Conservation (phyloP, 2,329 filamentous ascomycete genomes). For the Xylaria sp. region DNA sequence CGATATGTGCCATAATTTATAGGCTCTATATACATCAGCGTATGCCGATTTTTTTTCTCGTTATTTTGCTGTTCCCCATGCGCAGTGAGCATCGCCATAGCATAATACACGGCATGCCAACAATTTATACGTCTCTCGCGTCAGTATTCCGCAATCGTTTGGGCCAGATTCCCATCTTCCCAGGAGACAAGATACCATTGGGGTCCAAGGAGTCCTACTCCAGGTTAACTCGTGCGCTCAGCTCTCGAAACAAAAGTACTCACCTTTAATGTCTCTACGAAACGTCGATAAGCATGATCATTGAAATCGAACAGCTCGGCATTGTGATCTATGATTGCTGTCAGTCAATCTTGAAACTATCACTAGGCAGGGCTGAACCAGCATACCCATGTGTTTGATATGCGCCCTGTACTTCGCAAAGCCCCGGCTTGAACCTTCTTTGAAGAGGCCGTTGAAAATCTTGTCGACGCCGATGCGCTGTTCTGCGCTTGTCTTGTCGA, state of each 20-base stretch:
- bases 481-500: slow-evolving; percentile 55
- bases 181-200: slow-evolving; percentile 52
- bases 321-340: slow-evolving; percentile 46
- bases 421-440: slow-evolving; percentile 49
- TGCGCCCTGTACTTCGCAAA: slow-evolving; percentile 54
- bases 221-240: background rate
- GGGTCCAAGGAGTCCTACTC: slow-evolving; percentile 51
- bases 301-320: slow-evolving; percentile 54
- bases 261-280: slow-evolving; percentile 53
- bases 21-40: background rate
- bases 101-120: background rate
- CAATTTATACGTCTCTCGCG: slow-evolving; percentile 6
- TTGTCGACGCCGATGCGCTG: slow-evolving; percentile 51
- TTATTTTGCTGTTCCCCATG: background rate
- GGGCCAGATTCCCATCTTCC: slow-evolving; percentile 54
- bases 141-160: slow-evolving; percentile 37
- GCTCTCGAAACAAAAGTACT: slow-evolving; percentile 17
- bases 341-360: slow-evolving; percentile 1
- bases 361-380: background rate
- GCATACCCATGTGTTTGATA: slow-evolving; percentile 54
- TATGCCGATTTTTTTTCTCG: background rate
- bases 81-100: background rate
- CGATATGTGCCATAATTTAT: background rate
- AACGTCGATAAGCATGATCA: slow-evolving; percentile 51
- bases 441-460: slow-evolving; percentile 49